phyloP scores from a whole-genome alignment of 2,329 filamentous ascomycete genomes.

The Monilinia vaccinii-corymbosi region DNA sequence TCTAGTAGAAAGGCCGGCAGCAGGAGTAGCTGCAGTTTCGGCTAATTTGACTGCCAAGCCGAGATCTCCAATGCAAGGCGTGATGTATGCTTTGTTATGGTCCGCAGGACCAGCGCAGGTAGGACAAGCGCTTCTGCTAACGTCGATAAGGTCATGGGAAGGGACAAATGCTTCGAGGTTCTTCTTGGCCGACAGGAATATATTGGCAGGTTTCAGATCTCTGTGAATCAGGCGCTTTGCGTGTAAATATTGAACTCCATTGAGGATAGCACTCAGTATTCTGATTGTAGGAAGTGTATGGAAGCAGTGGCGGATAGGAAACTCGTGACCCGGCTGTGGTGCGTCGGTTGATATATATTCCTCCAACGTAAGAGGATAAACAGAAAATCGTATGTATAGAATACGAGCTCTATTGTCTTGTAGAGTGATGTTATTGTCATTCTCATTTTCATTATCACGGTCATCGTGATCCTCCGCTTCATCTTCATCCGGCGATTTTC shows the following conservation, averaged over 20 bases:
- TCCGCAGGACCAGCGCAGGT: slow-evolving; percentile 32
- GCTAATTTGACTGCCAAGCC: slow-evolving; percentile 46
- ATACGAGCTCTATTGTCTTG: slow-evolving; percentile 10
- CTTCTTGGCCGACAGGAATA: slow-evolving; percentile 48
- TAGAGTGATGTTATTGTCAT: background rate
- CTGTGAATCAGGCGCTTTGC: slow-evolving; percentile 51
- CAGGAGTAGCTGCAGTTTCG: slow-evolving; percentile 11
- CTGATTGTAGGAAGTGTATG: slow-evolving; percentile 47
- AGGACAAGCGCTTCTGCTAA: slow-evolving; percentile 26
- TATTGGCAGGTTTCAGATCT: slow-evolving; percentile 60
- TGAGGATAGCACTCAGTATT: slow-evolving; percentile 49
- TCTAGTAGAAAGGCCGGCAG: background rate
- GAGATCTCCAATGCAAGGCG: slow-evolving; percentile 59
- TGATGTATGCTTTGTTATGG: slow-evolving; percentile 35
- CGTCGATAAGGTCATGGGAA: slow-evolving; percentile 37
- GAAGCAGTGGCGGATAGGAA: slow-evolving; percentile 46
- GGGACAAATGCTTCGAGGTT: slow-evolving; percentile 22
- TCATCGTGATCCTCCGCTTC: background rate
- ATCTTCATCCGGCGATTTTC: background rate
- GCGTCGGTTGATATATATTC: slow-evolving; percentile 42
- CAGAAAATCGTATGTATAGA: slow-evolving; percentile 42
- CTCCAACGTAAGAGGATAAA: slow-evolving; percentile 53
- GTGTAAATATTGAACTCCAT: slow-evolving; percentile 58
- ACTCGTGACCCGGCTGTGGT: slow-evolving; percentile 5
- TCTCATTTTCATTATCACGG: background rate